Evolutionary conservation across 2,329 filamentous ascomycete species (phyloP), one percentile per base, ranked within the genome.

Genomic region (Epichloe sp.): DNA sequence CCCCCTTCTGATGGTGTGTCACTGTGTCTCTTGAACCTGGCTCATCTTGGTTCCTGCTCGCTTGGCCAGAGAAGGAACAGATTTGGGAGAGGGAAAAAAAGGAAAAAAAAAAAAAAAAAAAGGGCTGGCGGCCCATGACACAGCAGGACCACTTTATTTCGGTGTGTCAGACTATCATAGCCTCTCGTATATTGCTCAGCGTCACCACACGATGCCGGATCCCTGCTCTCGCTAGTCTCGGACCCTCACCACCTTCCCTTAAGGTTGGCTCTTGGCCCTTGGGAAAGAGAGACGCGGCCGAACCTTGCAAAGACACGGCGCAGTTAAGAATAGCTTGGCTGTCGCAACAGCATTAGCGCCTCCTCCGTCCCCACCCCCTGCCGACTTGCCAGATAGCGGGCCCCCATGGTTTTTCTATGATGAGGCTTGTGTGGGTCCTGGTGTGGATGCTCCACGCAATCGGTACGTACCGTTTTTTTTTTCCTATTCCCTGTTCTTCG

Each of bases 81-180:
- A 10, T 10, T 31, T 31, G 7, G 7, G 7, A 26, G 23, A 8
- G 23, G 1, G 4, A 31, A 10, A 31, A 31, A 10, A 10, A 10
- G 1, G 6, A 23, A 5, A 3, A 1, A 10, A 31, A 31, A 31
- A 10, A 31, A 31, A 31, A 53, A 57, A 56, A 56, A 6, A 57
- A 56, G 58, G 55, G 55, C 51, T 56, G 54, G 52, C 49, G 51
- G 55, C 54, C 58, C 58, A 55, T 62, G 61, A 64, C 58, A 61
- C 56, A 57, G 59, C 58, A 58, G 63, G 59, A 58, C 65, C 67
- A 69, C 64, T 68, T 70, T 66, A 69, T 68, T 66, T 68, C 53
- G 63, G 65, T 73, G 72, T 72, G 72, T 75, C 71, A 74, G 71
- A 72, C 67, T 63, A 69, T 68, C 67, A 70, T 67, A 68, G 67